Conservation (phyloP, 768 basidiomycete species). For the Pulveroboletus sp. region DNA sequence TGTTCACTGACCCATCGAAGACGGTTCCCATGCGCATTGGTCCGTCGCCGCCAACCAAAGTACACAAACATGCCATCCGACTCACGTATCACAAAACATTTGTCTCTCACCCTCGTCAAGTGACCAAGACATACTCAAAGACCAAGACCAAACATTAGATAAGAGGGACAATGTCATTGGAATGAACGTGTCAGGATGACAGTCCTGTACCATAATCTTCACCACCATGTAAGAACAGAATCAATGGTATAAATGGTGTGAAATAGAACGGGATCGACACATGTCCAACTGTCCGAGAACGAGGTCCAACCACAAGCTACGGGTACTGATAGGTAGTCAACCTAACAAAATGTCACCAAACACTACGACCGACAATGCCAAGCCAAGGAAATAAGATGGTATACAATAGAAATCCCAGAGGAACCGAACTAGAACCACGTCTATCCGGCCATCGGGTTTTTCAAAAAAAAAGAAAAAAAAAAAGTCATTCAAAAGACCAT, state of each 20-base stretch:
- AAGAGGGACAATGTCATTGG: background rate
- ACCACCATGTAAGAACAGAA: background rate
- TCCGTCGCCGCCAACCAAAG: too few species aligned
- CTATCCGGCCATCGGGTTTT: background rate
- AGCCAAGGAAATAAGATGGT: slow-evolving; percentile 11
- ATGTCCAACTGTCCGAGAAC: slow-evolving; percentile 14
- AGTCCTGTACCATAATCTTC: background rate
- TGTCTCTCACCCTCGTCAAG: too few species aligned
- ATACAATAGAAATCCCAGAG: slow-evolving; percentile 8
- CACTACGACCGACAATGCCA: slow-evolving; percentile 3
- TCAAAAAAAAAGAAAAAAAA: slow-evolving; percentile 11
- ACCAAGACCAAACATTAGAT: background rate
- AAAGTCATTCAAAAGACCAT: slow-evolving; percentile 37
- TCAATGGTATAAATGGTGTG: background rate
- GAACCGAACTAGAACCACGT: background rate
- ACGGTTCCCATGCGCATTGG: too few species aligned
- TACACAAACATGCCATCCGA: too few species aligned
- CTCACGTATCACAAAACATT: too few species aligned
- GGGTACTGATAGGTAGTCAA: slow-evolving; percentile 7
- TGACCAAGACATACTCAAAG: too few species aligned
- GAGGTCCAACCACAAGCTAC: slow-evolving; percentile 17
- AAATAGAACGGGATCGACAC: slow-evolving; percentile 5
- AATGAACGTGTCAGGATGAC: background rate
- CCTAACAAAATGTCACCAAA: slow-evolving; percentile 16
- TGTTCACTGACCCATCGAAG: too few species aligned